These are phyloP conservation scores for Diversispora epigaea DNA, from an alignment of 192 early-diverging fungal species.

Conservation along the genomic window DNA sequence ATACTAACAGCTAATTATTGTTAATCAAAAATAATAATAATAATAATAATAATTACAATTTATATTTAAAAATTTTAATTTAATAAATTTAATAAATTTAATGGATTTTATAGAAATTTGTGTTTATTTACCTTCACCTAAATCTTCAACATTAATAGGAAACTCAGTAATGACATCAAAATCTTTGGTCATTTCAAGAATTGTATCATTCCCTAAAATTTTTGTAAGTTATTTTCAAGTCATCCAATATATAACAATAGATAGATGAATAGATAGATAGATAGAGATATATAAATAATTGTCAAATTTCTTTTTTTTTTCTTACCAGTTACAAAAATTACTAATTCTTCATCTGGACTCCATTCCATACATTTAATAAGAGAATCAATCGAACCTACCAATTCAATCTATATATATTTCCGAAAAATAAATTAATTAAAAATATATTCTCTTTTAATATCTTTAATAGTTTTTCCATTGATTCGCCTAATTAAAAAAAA, in stretches of 20 bases:
- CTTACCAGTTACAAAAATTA: slow-evolving; percentile 75
- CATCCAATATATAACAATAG: neutral
- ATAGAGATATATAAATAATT: neutral
- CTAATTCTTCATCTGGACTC: slow-evolving; percentile 89
- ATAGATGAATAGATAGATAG: too few relatives aligned
- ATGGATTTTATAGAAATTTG: neutral
- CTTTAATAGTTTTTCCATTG: too few relatives aligned
- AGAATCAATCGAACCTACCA: slow-evolving; percentile 74
- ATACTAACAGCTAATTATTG: slow-evolving; percentile 57
- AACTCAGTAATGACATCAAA: slow-evolving; percentile 89
- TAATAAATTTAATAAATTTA: neutral
- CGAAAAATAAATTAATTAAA: neutral
- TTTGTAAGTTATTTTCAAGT: neutral
- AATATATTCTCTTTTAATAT: neutral
- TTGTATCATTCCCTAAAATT: slow-evolving; percentile 59
- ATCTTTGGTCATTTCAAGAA: slow-evolving; percentile 89
- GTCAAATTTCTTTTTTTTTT: too few relatives aligned
- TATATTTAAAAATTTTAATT: neutral
- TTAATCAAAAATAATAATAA: neutral
- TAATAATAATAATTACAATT: neutral
- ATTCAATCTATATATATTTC: slow-evolving; percentile 46
- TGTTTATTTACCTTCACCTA: slow-evolving; percentile 61
- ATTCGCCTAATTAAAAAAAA: neutral
- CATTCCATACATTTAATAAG: slow-evolving; percentile 72
- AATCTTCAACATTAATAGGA: slow-evolving; percentile 63